These are phyloP conservation scores for Persicaria maculosa DNA, from an alignment of 148 eudicot genomes.

Conservation along the genomic window DNA sequence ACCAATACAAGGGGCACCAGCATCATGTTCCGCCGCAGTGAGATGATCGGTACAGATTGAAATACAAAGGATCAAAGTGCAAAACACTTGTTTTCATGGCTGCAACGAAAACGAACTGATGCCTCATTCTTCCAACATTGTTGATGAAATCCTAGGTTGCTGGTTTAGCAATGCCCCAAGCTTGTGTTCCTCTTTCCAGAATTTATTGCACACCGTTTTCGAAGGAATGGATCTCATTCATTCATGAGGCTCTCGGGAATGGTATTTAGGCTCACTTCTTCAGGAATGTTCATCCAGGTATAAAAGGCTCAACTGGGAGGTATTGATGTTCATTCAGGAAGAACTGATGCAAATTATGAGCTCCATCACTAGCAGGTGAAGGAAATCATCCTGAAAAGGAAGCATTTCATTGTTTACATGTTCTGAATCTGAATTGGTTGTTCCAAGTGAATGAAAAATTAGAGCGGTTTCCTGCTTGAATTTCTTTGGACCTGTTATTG, in stretches of 20 bases:
- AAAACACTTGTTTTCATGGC: not conserved
- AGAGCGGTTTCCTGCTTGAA: not conserved
- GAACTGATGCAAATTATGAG: not conserved
- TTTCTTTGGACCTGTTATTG: too few relatives aligned
- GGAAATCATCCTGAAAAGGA: not conserved
- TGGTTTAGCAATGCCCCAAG: not conserved
- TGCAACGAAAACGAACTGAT: not conserved
- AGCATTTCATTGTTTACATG: not conserved
- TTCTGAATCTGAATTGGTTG: not conserved
- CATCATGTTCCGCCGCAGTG: constrained; percentile 17
- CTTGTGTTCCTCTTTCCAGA: not conserved
- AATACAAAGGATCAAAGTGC: constrained; percentile 4
- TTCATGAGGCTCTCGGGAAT: not conserved
- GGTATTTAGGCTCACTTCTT: not conserved
- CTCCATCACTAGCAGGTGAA: not conserved
- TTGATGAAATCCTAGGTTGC: not conserved
- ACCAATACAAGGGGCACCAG: constrained; percentile 37
- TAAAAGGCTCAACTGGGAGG: not conserved
- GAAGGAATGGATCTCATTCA: not conserved
- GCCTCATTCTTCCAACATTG: not conserved
- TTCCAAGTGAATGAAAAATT: not conserved
- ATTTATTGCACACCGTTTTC: not conserved
- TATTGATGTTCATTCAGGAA: not conserved
- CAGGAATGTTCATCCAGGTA: not conserved
- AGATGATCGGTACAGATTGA: not conserved